A percentile compares a stretch with the other conserved stretches of the same genome.
These are phyloP conservation scores for Coniochaeta prunicola DNA, from an alignment of 2,329 filamentous ascomycete species.

Conservation along the genomic window DNA sequence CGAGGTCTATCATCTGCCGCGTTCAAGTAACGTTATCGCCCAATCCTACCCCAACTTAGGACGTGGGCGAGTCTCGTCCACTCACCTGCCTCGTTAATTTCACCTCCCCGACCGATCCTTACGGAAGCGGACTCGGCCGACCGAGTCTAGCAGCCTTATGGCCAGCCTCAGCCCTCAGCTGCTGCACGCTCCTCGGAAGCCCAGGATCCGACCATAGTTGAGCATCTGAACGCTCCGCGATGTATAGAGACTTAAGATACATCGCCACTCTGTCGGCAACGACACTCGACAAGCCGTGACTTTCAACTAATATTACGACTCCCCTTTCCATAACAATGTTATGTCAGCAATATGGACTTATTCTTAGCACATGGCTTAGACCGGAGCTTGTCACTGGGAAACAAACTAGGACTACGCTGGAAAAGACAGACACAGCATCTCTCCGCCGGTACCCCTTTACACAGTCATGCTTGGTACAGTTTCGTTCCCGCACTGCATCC, in stretches of 20 bases:
- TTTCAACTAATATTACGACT: no score
- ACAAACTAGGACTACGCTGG: background rate
- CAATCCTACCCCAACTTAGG: background rate
- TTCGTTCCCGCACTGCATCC: background rate
- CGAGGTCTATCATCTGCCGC: background rate
- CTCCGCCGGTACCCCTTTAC: background rate
- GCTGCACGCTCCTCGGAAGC: background rate
- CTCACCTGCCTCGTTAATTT: background rate
- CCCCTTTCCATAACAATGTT: background rate
- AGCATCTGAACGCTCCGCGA: background rate
- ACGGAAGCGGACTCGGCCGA: background rate
- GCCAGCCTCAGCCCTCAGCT: background rate
- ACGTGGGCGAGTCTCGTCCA: slow-evolving; percentile 2
- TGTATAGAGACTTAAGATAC: background rate
- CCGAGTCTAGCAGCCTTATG: background rate
- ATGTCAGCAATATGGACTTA: background rate
- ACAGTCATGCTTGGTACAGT: background rate
- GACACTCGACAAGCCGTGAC: no score
- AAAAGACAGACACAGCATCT: background rate
- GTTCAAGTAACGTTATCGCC: background rate
- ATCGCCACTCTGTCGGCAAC: background rate
- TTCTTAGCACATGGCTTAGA: background rate
- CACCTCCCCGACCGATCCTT: background rate
- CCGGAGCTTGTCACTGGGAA: background rate
- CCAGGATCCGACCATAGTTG: background rate